These are phyloP conservation scores for Candolleomyces efflorescens DNA, from an alignment of 768 basidiomycete species.

Conservation along the genomic window DNA sequence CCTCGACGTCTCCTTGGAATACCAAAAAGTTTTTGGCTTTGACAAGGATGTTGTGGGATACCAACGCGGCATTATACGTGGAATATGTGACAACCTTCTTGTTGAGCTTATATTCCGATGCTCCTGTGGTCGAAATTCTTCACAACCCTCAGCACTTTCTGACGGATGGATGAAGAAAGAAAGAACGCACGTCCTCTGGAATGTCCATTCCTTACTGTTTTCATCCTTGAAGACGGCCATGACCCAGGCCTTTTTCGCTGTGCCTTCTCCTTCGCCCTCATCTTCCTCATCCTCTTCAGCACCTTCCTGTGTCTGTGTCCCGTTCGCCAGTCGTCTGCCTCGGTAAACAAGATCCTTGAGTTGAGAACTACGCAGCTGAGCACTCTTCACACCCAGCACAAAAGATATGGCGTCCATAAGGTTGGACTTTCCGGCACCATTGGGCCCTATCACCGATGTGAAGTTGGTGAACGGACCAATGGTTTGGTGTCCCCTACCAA, in stretches of 20 bases:
- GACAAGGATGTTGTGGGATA: slow-evolving; percentile 91
- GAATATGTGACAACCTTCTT: slow-evolving; percentile 76
- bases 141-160: slow-evolving; percentile 1
- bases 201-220: slow-evolving; percentile 79
- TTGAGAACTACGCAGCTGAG: slow-evolving; percentile 88
- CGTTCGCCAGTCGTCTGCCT: slow-evolving; percentile 62
- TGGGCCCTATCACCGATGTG: slow-evolving; percentile 95
- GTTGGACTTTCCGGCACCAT: slow-evolving; percentile 98
- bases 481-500: slow-evolving; percentile 65
- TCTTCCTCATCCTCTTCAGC: slow-evolving; percentile 50
- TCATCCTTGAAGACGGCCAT: slow-evolving; percentile 83
- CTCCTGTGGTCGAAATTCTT: slow-evolving; percentile 84
- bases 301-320: slow-evolving; percentile 41
- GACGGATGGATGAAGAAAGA: neutral
- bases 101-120: slow-evolving; percentile 91
- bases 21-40: slow-evolving; percentile 99
- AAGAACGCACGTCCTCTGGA: slow-evolving; percentile 81
- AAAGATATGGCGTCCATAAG: slow-evolving; percentile 99
- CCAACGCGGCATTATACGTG: slow-evolving; percentile 84
- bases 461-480: slow-evolving; percentile 93
- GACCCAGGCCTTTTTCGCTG: slow-evolving; percentile 94
- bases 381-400: slow-evolving; percentile 94
- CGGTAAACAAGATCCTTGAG: slow-evolving; percentile 96
- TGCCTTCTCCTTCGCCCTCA: slow-evolving; percentile 63
- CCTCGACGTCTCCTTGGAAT: slow-evolving; percentile 98